phyloP scores from a whole-genome alignment of 164 flowering plant genomes.

The Chloranthus sessilifolius region DNA sequence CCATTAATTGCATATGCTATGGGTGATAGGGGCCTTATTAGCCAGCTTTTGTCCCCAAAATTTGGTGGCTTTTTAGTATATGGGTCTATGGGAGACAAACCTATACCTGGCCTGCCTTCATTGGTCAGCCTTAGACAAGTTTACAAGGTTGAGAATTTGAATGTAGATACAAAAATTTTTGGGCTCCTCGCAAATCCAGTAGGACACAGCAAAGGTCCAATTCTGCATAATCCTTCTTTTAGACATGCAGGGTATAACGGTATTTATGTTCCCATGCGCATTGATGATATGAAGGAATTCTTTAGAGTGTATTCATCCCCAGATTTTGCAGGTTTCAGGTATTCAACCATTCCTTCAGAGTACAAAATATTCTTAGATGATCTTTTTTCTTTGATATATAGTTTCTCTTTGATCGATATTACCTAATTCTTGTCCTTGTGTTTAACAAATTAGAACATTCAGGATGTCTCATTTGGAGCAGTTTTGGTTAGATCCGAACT shows the following conservation, averaged over 20 bases:
- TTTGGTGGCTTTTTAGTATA: slow-evolving; percentile 44
- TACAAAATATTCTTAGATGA: no score
- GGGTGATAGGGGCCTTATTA: slow-evolving; percentile 53
- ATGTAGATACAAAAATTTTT: slow-evolving; percentile 37
- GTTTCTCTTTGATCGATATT: background rate
- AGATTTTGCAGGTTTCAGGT: slow-evolving; percentile 55
- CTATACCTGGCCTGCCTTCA: slow-evolving; percentile 43
- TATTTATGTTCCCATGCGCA: slow-evolving; percentile 42
- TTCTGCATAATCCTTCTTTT: slow-evolving; percentile 43
- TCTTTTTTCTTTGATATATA: background rate
- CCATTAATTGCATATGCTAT: slow-evolving; percentile 42
- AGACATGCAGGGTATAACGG: slow-evolving; percentile 40
- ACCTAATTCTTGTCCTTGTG: background rate
- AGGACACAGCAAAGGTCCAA: slow-evolving; percentile 51
- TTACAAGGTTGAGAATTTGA: slow-evolving; percentile 28
- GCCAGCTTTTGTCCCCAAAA: slow-evolving; percentile 40
- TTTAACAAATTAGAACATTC: background rate
- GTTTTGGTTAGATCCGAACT: no score
- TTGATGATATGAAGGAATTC: slow-evolving; percentile 39
- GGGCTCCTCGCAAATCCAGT: slow-evolving; percentile 58
- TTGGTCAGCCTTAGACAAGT: slow-evolving; percentile 31
- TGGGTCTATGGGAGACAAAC: slow-evolving; percentile 31
- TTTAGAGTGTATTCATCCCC: slow-evolving; percentile 29
- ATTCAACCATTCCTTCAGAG: background rate
- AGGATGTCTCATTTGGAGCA: background rate